Conservation (phyloP, 768 basidiomycete species). For the Amanita phalloides region DNA sequence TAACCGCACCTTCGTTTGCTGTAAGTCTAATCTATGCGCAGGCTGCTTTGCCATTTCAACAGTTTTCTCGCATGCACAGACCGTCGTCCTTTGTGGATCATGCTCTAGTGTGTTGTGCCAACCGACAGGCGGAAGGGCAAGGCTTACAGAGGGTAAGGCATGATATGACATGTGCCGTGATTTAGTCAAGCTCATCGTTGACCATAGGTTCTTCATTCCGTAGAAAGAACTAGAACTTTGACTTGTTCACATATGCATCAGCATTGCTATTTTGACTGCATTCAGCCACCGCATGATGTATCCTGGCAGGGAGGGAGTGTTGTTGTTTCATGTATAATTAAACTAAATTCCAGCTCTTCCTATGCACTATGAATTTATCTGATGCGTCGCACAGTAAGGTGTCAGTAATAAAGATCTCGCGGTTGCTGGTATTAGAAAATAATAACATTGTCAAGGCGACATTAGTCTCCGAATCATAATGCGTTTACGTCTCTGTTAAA, state of each 20-base stretch:
- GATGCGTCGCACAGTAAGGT: not conserved
- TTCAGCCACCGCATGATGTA: not conserved
- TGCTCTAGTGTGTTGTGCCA: constrained; percentile 96
- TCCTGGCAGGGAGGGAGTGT: not conserved
- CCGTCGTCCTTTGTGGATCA: constrained; percentile 87
- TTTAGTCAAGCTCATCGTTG: constrained; percentile 1
- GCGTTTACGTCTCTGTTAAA: not conserved
- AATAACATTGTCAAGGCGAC: not conserved
- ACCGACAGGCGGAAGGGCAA: constrained; percentile 96
- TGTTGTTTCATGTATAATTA: constrained; percentile 3
- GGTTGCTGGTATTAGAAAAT: not conserved
- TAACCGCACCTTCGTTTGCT: not conserved
- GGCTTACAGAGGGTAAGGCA: constrained; percentile 89
- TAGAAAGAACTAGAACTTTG: constrained; percentile 68
- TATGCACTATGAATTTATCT: not conserved
- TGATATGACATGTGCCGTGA: constrained; percentile 1
- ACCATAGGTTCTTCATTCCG: constrained; percentile 89
- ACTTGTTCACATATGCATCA: constrained; percentile 8
- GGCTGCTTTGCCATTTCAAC: constrained; percentile 94
- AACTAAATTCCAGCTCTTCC: not conserved
- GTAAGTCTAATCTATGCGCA: constrained; percentile 20
- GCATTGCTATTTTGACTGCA: constrained; percentile 5
- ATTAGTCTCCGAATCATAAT: not conserved
- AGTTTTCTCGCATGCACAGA: constrained; percentile 99
- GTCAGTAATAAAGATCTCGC: not conserved